Evolutionary conservation across 148 eudicot genomes (phyloP), one percentile per base, ranked within the genome.

Genomic region (Agrostemma githago): DNA sequence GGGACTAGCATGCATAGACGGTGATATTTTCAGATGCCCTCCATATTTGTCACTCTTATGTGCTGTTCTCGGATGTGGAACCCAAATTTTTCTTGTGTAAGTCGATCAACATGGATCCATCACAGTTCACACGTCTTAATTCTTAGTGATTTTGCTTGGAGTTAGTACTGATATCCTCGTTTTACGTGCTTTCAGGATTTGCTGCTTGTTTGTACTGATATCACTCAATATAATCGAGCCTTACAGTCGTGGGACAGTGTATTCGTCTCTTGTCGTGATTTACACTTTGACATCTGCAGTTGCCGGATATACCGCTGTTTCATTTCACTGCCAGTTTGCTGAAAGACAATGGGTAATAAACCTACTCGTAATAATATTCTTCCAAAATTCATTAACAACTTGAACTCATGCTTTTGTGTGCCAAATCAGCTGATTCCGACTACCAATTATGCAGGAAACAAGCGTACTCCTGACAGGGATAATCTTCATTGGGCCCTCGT

Each of bases 1-100:
- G 74, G 89, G 93, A 72, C 86, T 86, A 96, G 85, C 85, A 61
- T 80, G 83, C 79, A 81, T 80, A 70, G 88, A 85, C 68, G 82
- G 90, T 74, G 89, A 87, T 81, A 88, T 86, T 12, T 88, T 84
- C 85, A 80, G 85, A 86, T 80, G 87, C 81, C 98, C 96, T 39
- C 61, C 85, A n/a, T 79, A 77, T 54, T 62, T 88, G 83, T 83
- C 85, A 68, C 79, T 90, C 78, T 83, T 92, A 74, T 88, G 84
- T 82, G 96, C 96, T 72, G 73, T 87, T 75, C 74, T 92, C 82
- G 98, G 98, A 71, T 75, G 84, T 83, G 98, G 98, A 39, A 81
- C 91, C 46, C 98, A 92, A 63, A 70, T 90, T 63, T 76, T 92
- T 87, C 84, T 84, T 42, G 62, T 90, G 98, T 92, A 86, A 86